Conservation (phyloP, 1,284 basidiomycete species). For the Thecaphora frezii region DNA sequence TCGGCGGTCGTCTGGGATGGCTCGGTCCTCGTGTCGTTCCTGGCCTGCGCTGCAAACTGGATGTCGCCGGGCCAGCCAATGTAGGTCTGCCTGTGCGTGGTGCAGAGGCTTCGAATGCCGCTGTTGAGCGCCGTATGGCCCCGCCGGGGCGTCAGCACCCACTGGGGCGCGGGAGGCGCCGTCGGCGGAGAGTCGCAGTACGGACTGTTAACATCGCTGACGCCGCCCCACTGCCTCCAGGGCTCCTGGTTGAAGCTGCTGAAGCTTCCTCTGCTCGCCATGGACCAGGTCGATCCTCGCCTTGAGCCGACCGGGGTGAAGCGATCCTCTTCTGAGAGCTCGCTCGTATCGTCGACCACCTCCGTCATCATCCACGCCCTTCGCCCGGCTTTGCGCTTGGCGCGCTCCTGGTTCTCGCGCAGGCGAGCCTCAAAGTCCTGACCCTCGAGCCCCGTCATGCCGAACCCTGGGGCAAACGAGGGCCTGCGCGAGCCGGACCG, state of each 20-base stretch:
- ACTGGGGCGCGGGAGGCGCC: constrained; percentile 60
- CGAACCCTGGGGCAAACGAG: constrained; percentile 38
- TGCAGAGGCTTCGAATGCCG: constrained; percentile 80
- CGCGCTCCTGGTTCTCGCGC: constrained; percentile 51
- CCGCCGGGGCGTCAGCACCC: constrained; percentile 78
- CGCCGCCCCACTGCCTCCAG: constrained; percentile 28
- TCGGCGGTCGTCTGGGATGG: constrained; percentile 39
- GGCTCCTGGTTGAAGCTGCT: constrained; percentile 36
- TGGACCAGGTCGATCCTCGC: constrained; percentile 39
- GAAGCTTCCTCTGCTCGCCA: constrained; percentile 32
- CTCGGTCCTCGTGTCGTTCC: constrained; percentile 46
- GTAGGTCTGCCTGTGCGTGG: constrained; percentile 83
- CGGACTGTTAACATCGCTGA: constrained; percentile 35
- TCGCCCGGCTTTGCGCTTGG: constrained; percentile 41
- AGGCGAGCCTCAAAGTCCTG: constrained; percentile 48
- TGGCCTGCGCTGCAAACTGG: constrained; percentile 56
- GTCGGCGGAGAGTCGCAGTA: constrained; percentile 26
- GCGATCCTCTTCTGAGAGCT: constrained; percentile 45
- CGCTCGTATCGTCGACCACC: constrained; percentile 50
- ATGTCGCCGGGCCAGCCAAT: constrained; percentile 94
- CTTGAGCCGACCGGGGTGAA: constrained; percentile 52
- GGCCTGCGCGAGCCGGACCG: constrained; percentile 33
- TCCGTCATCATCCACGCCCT: constrained; percentile 54
- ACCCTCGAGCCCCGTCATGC: constrained; percentile 33
- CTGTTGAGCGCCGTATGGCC: constrained; percentile 95